Evolutionary conservation across 129 eudicot species (phyloP), one percentile per base, ranked within the genome.

Genomic region (Chrysanthemum lavandulifolium): DNA sequence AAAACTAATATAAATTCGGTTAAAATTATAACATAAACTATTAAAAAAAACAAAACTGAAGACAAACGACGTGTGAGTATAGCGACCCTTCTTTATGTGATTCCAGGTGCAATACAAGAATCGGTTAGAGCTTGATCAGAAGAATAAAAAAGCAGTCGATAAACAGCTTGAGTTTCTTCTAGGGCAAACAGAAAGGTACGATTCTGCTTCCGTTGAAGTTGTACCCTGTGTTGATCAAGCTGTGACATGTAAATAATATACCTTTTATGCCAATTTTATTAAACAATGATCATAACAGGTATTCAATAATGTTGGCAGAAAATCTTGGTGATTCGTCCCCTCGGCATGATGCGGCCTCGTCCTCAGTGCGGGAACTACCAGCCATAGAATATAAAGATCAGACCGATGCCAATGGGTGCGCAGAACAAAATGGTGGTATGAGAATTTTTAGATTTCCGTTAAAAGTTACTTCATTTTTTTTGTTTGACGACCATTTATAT

Each of bases 291-390:
- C 66, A 48, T 54, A 40, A 71, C 76, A 95, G 99, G 90, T 95
- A 95, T 82, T 95, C 99, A 33, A 90, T 94, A 48, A 95, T 90
- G 99, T 89, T 95, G 69, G 99, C 99, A 43, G 97, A 95, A 76
- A 95, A 95, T 80, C 99, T 95, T 78, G 92, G 82, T 52, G 84
- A 75, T 53, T 57, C 96, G 52, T 81, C 91, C 65, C 79, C 82
- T 27, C 53, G 73, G 23, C 78, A 72, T 68, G 75, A 83, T 52
- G 69, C 69, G 13, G 73, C 80, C 53, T 67, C 82, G 43, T 49
- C 68, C 10, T 21, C 69, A 12, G 74, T 63, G 65, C 95, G 73
- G 51, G 86, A 80, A 69, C 75, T 50, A 55, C 81, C 72, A 2
- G 76, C 83, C 19, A 79, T 79, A 75, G 85, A 82, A 73, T 67